These are phyloP conservation scores for Bathelium albidoporum DNA, from an alignment of 495 filamentous ascomycete genomes.

Conservation along the genomic window DNA sequence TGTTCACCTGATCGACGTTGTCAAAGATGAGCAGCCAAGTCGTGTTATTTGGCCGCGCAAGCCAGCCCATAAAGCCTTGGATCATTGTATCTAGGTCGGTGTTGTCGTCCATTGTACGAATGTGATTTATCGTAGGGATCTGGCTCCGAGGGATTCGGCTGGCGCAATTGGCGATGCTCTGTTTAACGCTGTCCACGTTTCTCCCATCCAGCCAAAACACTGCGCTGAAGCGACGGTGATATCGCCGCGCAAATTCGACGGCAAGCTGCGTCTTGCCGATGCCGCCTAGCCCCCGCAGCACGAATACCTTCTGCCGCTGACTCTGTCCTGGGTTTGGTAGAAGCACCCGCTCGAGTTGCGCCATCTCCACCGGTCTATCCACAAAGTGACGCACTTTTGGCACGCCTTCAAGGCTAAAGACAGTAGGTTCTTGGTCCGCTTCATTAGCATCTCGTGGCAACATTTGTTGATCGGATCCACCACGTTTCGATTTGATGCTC, in stretches of 20 bases:
- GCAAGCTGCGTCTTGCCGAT: conserved; percentile 28
- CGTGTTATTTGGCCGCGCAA: conserved; percentile 27
- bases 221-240: conserved; percentile 10
- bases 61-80: conserved; percentile 28
- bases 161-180: conserved; percentile 16
- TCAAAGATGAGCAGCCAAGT: conserved; percentile 36
- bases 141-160: conserved; percentile 11
- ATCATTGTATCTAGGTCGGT: conserved; percentile 14
- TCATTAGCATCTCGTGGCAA: too few species aligned
- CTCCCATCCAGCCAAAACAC: conserved; percentile 21
- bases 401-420: background rate
- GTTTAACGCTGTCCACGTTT: conserved; percentile 16
- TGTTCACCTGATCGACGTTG: conserved; percentile 31
- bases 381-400: background rate
- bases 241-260: conserved; percentile 17
- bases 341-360: background rate
- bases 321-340: background rate
- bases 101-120: background rate
- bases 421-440: too few species aligned
- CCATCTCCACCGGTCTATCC: background rate
- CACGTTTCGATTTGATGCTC: too few species aligned
- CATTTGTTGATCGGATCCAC: too few species aligned
- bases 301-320: background rate
- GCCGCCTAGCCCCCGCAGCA: background rate
- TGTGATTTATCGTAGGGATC: conserved; percentile 3